phyloP scores from a whole-genome alignment of 768 basidiomycete genomes.

The Cystobasidium onofrii region DNA sequence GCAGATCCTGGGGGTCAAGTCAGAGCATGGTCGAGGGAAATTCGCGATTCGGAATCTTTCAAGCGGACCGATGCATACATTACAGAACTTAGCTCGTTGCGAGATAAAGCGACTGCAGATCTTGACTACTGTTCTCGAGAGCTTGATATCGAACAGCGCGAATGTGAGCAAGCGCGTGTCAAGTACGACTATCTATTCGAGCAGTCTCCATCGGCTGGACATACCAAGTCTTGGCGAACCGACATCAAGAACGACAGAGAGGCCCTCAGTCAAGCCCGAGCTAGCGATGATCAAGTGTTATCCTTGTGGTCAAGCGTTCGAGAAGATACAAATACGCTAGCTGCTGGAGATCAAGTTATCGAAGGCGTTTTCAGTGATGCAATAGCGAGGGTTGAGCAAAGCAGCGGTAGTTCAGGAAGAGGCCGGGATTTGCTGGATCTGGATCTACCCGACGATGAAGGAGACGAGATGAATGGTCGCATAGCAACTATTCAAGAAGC shows the following conservation, averaged over 20 bases:
- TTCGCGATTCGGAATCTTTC: conserved; percentile 59
- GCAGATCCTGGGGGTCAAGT: conserved; percentile 53
- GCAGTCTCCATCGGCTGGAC: conserved; percentile 68
- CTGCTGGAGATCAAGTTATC: conserved; percentile 52
- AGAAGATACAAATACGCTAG: conserved; percentile 58
- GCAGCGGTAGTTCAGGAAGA: conserved; percentile 40
- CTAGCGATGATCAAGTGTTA: conserved; percentile 68
- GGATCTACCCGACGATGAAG: conserved; percentile 59
- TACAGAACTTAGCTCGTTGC: conserved; percentile 55
- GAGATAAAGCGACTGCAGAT: conserved; percentile 54
- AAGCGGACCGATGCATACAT: conserved; percentile 61
- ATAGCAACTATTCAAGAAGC: conserved; percentile 71
- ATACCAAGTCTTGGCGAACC: conserved; percentile 62
- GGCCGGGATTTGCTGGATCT: conserved; percentile 60
- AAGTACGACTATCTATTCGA: conserved; percentile 80
- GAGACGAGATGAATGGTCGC: conserved; percentile 58
- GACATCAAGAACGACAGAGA: conserved; percentile 69
- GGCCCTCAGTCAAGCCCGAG: conserved; percentile 65
- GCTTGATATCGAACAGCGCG: conserved; percentile 70
- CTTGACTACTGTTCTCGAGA: conserved; percentile 59
- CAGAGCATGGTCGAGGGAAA: conserved; percentile 65
- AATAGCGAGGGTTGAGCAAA: conserved; percentile 53
- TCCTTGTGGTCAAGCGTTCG: conserved; percentile 63
- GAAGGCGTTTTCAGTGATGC: conserved; percentile 50
- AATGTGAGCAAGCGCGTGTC: conserved; percentile 67